A percentile compares a stretch with the other conserved stretches of the same genome.
phyloP scores from a whole-genome alignment of 257 asterid genomes.

The Solanum tarapatanum region DNA sequence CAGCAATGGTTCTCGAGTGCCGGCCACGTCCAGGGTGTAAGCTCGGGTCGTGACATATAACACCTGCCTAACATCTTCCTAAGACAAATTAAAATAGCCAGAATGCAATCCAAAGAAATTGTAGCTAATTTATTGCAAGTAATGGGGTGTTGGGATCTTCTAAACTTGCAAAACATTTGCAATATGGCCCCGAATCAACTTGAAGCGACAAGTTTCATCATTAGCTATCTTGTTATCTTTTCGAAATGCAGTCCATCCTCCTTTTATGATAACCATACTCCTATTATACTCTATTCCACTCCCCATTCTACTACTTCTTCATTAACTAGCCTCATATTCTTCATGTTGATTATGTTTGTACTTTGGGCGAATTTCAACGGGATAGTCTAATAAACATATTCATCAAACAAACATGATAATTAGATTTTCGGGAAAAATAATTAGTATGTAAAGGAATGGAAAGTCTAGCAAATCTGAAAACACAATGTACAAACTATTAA shows the following conservation, averaged over 20 bases:
- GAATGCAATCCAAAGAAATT: background rate
- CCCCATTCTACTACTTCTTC: background rate
- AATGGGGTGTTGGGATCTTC: background rate
- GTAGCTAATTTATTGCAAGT: background rate
- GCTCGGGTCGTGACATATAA: too few relatives aligned
- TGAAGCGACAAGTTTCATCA: background rate
- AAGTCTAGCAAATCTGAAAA: background rate
- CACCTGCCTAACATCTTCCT: background rate
- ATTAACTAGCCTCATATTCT: background rate
- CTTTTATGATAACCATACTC: background rate
- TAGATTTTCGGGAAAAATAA: background rate
- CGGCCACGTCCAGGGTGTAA: too few relatives aligned
- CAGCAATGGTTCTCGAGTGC: too few relatives aligned
- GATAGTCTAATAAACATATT: background rate
- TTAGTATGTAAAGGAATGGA: background rate
- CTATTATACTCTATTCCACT: background rate
- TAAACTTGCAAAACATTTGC: background rate
- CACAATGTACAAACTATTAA: background rate
- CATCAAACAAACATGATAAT: background rate
- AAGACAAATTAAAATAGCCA: background rate
- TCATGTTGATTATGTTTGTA: background rate
- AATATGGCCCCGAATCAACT: background rate
- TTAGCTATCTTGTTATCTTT: background rate
- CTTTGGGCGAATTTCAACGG: background rate
- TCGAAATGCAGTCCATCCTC: background rate